phyloP scores from a whole-genome alignment of 2,329 filamentous ascomycete genomes.

The Fusarium napiforme region DNA sequence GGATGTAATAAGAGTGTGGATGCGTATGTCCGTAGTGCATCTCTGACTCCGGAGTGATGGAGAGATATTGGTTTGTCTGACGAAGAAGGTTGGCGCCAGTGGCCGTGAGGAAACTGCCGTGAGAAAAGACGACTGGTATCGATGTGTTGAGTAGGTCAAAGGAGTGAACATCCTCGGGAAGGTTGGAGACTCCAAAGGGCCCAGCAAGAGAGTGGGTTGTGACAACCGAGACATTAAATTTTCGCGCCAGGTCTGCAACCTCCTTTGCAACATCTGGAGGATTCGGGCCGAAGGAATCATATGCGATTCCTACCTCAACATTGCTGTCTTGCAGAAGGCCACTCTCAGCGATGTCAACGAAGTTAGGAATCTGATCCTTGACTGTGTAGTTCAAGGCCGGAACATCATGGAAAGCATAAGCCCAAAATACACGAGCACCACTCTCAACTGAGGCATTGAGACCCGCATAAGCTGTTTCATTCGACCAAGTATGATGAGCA shows the following conservation, averaged over 20 bases:
- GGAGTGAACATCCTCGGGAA: slow-evolving; percentile 51
- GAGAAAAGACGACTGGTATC: slow-evolving; percentile 63
- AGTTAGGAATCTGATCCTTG: slow-evolving; percentile 53
- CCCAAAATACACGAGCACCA: slow-evolving; percentile 60
- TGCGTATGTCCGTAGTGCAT: slow-evolving; percentile 68
- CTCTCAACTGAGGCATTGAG: slow-evolving; percentile 60
- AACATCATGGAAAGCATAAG: slow-evolving; percentile 54
- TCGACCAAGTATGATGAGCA: slow-evolving; percentile 60
- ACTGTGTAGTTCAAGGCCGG: slow-evolving; percentile 45
- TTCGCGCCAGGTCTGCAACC: slow-evolving; percentile 49
- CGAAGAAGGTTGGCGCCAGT: slow-evolving; percentile 56
- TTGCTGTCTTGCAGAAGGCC: slow-evolving; percentile 43
- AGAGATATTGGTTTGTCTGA: slow-evolving; percentile 62
- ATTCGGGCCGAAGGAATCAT: slow-evolving; percentile 51
- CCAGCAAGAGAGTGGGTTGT: slow-evolving; percentile 58
- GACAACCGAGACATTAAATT: slow-evolving; percentile 56
- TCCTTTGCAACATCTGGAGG: slow-evolving; percentile 44
- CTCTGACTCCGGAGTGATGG: slow-evolving; percentile 68
- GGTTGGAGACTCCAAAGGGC: slow-evolving; percentile 53
- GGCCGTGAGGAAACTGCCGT: slow-evolving; percentile 58
- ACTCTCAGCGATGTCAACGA: slow-evolving; percentile 50
- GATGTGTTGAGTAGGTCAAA: slow-evolving; percentile 55
- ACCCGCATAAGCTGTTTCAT: slow-evolving; percentile 56
- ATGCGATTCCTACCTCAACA: slow-evolving; percentile 55
- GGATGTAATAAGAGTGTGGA: slow-evolving; percentile 53